Percentiles rank a stretch among this genome's conserved stretches.
phyloP scores from a whole-genome alignment of 805 yeast species.

The Grigorovia jiainica region DNA sequence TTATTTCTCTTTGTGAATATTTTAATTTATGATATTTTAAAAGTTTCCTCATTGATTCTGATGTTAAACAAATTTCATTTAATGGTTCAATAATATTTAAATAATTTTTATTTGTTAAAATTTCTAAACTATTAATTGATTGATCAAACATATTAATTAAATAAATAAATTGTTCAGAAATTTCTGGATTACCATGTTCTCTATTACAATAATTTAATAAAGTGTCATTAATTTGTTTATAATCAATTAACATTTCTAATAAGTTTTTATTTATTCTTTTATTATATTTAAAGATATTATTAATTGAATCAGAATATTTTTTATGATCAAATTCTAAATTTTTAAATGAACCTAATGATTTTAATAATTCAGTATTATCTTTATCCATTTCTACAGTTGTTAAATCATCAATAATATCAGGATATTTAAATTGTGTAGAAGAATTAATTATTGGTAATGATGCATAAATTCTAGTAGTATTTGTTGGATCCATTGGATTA shows the following conservation, averaged over 20 bases:
- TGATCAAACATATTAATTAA: constrained; percentile 23
- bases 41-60: constrained; percentile 24
- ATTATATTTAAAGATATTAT: constrained; percentile 23
- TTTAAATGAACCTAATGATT: constrained; percentile 8
- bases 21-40: constrained; percentile 26
- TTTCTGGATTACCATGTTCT: constrained; percentile 17
- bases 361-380: not conserved
- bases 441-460: constrained; percentile 25
- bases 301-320: constrained; percentile 18
- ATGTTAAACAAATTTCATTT: constrained; percentile 24
- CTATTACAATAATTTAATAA: constrained; percentile 19
- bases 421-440: constrained; percentile 15
- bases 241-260: constrained; percentile 16
- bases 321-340: constrained; percentile 24
- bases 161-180: constrained; percentile 21
- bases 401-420: constrained; percentile 12
- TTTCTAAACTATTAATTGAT: constrained; percentile 16
- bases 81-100: constrained; percentile 27
- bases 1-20: constrained; percentile 21
- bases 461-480: constrained; percentile 27
- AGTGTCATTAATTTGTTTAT: constrained; percentile 21
- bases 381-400: too few species aligned
- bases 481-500: constrained; percentile 29
- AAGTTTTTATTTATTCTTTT: constrained; percentile 21
- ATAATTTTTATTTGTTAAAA: constrained; percentile 21